Conservation (phyloP, 768 basidiomycete genomes). For the Naematelia aurantialba region DNA sequence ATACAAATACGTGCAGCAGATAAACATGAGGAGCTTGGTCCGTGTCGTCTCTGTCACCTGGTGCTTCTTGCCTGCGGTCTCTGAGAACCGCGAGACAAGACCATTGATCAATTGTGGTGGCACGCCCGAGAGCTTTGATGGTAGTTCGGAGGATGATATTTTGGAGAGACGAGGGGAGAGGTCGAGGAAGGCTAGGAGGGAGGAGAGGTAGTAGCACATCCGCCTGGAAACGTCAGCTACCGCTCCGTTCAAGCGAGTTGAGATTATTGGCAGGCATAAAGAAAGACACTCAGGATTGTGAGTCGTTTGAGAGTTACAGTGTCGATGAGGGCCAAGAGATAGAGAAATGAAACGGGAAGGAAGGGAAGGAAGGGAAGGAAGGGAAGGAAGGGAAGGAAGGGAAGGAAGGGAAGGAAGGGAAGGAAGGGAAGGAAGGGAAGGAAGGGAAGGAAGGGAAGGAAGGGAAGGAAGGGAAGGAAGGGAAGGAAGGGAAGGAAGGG, state of each 20-base stretch:
- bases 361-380: no score
- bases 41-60: constrained; percentile 66
- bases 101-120: constrained; percentile 69
- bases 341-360: no score
- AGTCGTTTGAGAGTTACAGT: no score
- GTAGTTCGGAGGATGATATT: constrained; percentile 18
- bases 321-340: no score
- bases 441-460: no score
- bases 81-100: constrained; percentile 74
- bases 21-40: constrained; percentile 68
- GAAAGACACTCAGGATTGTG: no score
- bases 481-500: no score
- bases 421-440: no score
- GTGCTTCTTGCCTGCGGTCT: constrained; percentile 64
- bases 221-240: constrained; percentile 55
- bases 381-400: no score
- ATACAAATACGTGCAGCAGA: constrained; percentile 75
- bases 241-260: not conserved
- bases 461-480: no score
- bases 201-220: constrained; percentile 72
- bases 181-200: constrained; percentile 59
- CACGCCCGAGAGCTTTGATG: constrained; percentile 55
- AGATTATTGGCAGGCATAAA: no score
- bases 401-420: no score
- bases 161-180: constrained; percentile 16